Percentiles rank a stretch among this genome's conserved stretches.
These are phyloP conservation scores for Aspergillus homomorphus DNA, from an alignment of 495 filamentous ascomycete species.

Conservation along the genomic window DNA sequence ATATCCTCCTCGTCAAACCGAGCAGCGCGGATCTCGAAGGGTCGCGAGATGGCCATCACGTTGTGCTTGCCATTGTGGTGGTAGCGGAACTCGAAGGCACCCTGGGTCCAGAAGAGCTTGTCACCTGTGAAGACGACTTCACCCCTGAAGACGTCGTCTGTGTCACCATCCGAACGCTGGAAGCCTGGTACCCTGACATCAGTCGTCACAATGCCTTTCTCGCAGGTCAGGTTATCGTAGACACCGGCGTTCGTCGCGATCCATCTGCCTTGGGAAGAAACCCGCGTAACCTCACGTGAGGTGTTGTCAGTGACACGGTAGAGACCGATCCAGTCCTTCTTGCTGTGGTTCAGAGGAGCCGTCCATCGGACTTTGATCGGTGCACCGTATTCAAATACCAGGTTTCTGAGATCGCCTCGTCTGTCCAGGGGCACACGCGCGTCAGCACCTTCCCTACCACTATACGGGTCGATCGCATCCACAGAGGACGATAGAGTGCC, in stretches of 20 bases:
- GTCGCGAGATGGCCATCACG: conserved; percentile 92
- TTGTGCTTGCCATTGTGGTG: conserved; percentile 93
- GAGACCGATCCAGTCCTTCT: conserved; percentile 91
- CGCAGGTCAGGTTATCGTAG: conserved; percentile 72
- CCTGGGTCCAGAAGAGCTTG: conserved; percentile 95
- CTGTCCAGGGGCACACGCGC: conserved; percentile 49
- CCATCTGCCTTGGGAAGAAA: conserved; percentile 89
- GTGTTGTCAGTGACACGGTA: conserved; percentile 93
- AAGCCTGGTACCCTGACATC: conserved; percentile 51
- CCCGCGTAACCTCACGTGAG: conserved; percentile 74
- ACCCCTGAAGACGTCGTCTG: conserved; percentile 49
- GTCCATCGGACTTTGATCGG: conserved; percentile 91
- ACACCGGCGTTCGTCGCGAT: conserved; percentile 71
- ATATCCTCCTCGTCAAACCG: conserved; percentile 66
- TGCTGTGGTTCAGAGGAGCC: conserved; percentile 86
- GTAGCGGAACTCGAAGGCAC: conserved; percentile 94
- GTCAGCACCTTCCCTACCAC: conserved; percentile 49
- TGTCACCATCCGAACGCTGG: conserved; percentile 45
- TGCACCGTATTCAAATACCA: conserved; percentile 84
- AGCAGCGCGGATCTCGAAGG: conserved; percentile 83
- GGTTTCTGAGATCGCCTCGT: conserved; percentile 61
- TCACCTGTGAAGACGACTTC: conserved; percentile 88
- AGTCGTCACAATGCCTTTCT: conserved; percentile 73
- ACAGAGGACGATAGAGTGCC: conserved; percentile 55
- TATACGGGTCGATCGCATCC: conserved; percentile 46